Percentiles rank a stretch among this genome's conserved stretches.
phyloP scores from a whole-genome alignment of 1,139 yeast species.

The Ogataea hybrid region DNA sequence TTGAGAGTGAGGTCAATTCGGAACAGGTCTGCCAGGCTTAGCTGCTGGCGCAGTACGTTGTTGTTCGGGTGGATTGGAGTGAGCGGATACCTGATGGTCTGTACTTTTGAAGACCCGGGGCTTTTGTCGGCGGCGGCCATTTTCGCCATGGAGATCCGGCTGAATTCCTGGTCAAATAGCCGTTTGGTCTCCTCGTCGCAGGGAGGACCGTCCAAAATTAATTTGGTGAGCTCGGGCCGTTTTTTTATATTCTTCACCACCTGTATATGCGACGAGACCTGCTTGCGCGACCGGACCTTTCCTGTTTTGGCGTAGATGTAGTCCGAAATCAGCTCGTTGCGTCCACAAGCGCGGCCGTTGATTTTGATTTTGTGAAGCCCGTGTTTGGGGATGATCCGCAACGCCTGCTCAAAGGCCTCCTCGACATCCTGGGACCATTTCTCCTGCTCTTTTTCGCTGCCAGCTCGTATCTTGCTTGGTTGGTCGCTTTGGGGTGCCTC shows the following conservation, averaged over 20 bases:
- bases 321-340: slow-evolving; percentile 88
- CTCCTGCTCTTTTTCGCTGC: slow-evolving; percentile 7
- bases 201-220: slow-evolving; percentile 58
- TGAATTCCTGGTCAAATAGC: slow-evolving; percentile 53
- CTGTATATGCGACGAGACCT: too few species aligned
- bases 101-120: slow-evolving; percentile 1
- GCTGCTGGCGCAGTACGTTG: slow-evolving; percentile 5
- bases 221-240: slow-evolving; percentile 45
- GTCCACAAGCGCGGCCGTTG: slow-evolving; percentile 82
- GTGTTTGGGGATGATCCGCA: slow-evolving; percentile 78
- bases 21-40: slow-evolving; percentile 10
- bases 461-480: neutral
- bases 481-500: slow-evolving; percentile 2
- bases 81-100: slow-evolving; percentile 7
- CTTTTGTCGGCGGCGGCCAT: slow-evolving; percentile 39
- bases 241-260: slow-evolving; percentile 76
- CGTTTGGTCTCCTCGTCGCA: slow-evolving; percentile 39
- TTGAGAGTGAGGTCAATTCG: slow-evolving; percentile 25
- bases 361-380: slow-evolving; percentile 85
- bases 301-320: slow-evolving; percentile 79
- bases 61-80: slow-evolving; percentile 8
- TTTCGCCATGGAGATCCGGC: slow-evolving; percentile 52
- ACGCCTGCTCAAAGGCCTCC: slow-evolving; percentile 81
- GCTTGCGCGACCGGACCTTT: slow-evolving; percentile 80
- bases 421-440: slow-evolving; percentile 80